Conservation (phyloP, 495 filamentous ascomycete genomes). For the Hypomontagnella submonticulosa region DNA sequence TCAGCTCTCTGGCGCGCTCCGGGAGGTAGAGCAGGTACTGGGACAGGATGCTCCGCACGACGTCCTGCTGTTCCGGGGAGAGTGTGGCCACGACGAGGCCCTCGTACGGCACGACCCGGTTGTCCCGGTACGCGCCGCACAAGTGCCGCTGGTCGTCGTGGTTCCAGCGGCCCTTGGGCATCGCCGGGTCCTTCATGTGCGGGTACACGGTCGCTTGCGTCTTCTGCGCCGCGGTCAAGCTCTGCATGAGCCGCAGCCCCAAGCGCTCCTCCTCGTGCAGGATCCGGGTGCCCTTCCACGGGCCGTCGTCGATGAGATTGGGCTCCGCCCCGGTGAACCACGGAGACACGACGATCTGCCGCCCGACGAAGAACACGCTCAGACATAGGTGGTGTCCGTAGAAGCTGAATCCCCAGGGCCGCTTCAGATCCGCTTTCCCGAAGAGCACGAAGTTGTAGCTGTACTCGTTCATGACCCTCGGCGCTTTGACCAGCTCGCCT, state of each 20-base stretch:
- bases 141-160: slow-evolving; percentile 77
- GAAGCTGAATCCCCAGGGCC: slow-evolving; percentile 77
- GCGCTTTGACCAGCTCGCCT: slow-evolving; percentile 70
- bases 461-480: slow-evolving; percentile 74
- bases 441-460: slow-evolving; percentile 78
- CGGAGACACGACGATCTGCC: slow-evolving; percentile 71
- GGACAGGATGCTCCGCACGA: slow-evolving; percentile 65
- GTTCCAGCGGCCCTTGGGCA: slow-evolving; percentile 78
- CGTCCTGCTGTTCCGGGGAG: slow-evolving; percentile 56
- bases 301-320: slow-evolving; percentile 74
- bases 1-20: slow-evolving; percentile 56
- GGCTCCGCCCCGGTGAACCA: slow-evolving; percentile 84
- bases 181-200: slow-evolving; percentile 65
- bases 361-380: slow-evolving; percentile 69
- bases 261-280: slow-evolving; percentile 71
- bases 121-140: slow-evolving; percentile 80
- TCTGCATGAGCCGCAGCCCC: slow-evolving; percentile 75
- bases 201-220: slow-evolving; percentile 65
- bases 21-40: slow-evolving; percentile 76
- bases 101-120: slow-evolving; percentile 79
- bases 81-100: slow-evolving; percentile 65
- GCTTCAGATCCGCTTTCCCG: slow-evolving; percentile 64
- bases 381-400: slow-evolving; percentile 83
- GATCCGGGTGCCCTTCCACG: slow-evolving; percentile 68
- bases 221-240: slow-evolving; percentile 60